Evolutionary conservation across 2,329 filamentous ascomycete species (phyloP).

Genomic region (Aspergillus ochraceus): DNA sequence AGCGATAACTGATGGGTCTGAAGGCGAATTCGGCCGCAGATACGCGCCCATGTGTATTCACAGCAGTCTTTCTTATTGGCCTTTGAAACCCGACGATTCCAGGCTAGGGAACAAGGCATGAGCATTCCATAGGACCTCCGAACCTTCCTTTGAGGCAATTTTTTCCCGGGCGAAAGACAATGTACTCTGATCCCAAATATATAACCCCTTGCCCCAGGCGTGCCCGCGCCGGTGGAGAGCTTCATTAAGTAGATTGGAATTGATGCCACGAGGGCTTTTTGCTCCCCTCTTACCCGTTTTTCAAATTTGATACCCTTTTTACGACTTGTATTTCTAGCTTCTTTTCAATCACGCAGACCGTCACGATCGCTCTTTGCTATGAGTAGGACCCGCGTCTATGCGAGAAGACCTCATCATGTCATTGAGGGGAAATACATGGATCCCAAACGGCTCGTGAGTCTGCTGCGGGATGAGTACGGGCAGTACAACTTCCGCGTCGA

Average conservation of each 20-base stretch:
- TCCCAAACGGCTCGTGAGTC: constrained; percentile 4
- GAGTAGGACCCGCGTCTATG: neutral
- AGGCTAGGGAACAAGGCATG: neutral
- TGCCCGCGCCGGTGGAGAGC: neutral
- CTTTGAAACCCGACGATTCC: no score
- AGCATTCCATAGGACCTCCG: neutral
- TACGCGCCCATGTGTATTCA: neutral
- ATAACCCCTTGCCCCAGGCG: neutral
- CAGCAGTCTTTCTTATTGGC: neutral
- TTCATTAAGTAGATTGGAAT: neutral
- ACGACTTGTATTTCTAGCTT: no score
- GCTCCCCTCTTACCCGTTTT: neutral
- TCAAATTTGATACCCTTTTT: no score
- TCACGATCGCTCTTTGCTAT: neutral
- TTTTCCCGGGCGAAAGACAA: neutral
- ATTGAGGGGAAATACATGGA: constrained; percentile 10
- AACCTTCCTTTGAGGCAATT: neutral
- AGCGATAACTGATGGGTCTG: neutral
- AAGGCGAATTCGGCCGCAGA: neutral
- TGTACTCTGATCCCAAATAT: neutral
- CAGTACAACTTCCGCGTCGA: constrained; percentile 10
- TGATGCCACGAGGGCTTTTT: neutral
- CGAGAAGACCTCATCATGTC: constrained; percentile 1
- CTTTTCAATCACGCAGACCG: neutral
- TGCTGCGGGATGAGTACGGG: constrained; percentile 7